These are phyloP conservation scores for Nissolia schottii DNA, from an alignment of 306 rosid genomes.

Conservation along the genomic window DNA sequence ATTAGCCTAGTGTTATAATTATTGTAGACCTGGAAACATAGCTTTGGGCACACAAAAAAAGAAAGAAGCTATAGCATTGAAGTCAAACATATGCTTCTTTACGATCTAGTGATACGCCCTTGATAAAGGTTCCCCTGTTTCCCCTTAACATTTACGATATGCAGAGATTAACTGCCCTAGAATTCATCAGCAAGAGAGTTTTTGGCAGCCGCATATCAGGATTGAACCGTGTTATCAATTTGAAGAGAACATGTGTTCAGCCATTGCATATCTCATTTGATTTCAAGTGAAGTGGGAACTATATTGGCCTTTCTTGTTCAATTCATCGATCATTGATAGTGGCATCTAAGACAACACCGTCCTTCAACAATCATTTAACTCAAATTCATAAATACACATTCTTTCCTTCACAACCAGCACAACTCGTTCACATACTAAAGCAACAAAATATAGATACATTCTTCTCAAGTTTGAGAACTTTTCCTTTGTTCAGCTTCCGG, in stretches of 20 bases:
- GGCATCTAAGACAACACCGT: slow-evolving; percentile 14
- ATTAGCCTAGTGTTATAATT: background rate
- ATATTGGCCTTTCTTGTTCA: background rate
- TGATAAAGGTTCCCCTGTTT: background rate
- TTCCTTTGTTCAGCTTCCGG: background rate
- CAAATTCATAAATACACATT: background rate
- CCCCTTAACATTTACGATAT: background rate
- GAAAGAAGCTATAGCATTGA: no score
- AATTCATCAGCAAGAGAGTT: background rate
- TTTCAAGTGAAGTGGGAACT: background rate
- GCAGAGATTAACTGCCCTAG: background rate
- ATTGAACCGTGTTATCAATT: background rate
- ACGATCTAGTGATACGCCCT: background rate
- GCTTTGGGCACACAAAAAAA: background rate
- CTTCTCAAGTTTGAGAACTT: background rate
- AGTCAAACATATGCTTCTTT: no score
- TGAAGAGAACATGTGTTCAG: background rate
- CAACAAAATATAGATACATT: background rate
- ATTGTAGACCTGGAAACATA: background rate
- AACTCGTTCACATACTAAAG: background rate
- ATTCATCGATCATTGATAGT: background rate
- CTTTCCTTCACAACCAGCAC: background rate
- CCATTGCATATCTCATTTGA: background rate
- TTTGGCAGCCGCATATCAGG: background rate
- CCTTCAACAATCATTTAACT: background rate